Base-by-base conservation (phyloP, 257 asterid species). In the Verbascum thapsus region DNA sequence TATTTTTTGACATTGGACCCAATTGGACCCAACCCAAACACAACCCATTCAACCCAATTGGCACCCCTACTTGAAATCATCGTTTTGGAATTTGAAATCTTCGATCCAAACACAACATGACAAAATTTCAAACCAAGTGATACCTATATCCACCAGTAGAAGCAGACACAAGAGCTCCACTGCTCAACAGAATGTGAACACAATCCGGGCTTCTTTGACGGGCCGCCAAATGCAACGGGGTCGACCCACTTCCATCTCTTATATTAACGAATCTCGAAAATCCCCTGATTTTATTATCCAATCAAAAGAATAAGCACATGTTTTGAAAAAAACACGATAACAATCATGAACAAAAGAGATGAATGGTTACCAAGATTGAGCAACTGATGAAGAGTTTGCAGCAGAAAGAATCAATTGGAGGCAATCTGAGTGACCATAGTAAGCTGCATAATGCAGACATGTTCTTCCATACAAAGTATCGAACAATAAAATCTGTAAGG, bases 201-300 rank as follows among this genome's bases (percentile, higher is more conserved):
- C 96, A 90, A 44, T 82, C 88, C 4, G 86, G 32, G 2, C 78
- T 72, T n/a, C 79, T 78, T 37, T 90, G 91, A 30, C 84, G 81
- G 2, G 97, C 88, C 16, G 97, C 95, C 68, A 90, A 81, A 57
- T 90, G 97, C 84, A 90, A 68, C 16, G 97, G 94, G 50, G 97
- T 81, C 30, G 95, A 89, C 7, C 96, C 96, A 70, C 82, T 70
- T 18, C 84, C 90, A 62, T 90, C 97, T 71, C 88, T 78, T 58
- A 87, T 78, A 64, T 87, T 87, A 47, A 87, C 84, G 53, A 87
- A 90, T 69, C 97, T 81, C 1, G 88, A 78, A 70, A 79, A 87
- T 58, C 97, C 97, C 97, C 97, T 87, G 73, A 55, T 17, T 58
- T 37, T n/a, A 58, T 59, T 54, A 78, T 52, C 44, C 67, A 72